Evolutionary conservation across 345 rosid genomes (phyloP).

Genomic region (Sapria himalayana): DNA sequence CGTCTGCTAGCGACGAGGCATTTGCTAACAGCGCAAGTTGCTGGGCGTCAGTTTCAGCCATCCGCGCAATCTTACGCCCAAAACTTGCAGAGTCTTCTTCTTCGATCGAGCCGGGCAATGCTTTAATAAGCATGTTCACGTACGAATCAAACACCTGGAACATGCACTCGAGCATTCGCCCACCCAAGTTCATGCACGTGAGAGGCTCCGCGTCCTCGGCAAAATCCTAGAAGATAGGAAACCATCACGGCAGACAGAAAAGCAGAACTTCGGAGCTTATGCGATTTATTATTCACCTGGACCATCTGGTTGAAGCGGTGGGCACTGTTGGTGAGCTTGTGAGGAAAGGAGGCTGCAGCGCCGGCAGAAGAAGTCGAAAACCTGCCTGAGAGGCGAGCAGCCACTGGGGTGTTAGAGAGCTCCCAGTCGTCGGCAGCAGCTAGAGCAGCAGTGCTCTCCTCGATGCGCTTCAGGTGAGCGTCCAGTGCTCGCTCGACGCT

Average conservation of each 20-base stretch:
- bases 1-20: conserved; percentile 91
- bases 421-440: conserved; percentile 99
- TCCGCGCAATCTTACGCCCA: conserved; percentile 60
- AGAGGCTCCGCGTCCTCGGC: conserved; percentile 98
- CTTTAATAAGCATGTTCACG: conserved; percentile 65
- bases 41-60: conserved; percentile 91
- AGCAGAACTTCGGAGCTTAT: neutral
- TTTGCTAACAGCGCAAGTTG: conserved; percentile 95
- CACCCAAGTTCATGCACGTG: conserved; percentile 93
- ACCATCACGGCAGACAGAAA: conserved; percentile 3
- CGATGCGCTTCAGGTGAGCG: conserved; percentile 89
- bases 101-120: conserved; percentile 89
- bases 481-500: conserved; percentile 93
- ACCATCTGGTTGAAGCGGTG: conserved; percentile 96
- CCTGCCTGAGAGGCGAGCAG: conserved; percentile 58
- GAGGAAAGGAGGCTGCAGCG: conserved; percentile 37
- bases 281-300: conserved; percentile 39
- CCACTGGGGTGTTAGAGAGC: conserved; percentile 40
- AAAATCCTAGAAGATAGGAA: conserved; percentile 45
- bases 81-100: conserved; percentile 76
- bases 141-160: conserved; percentile 88
- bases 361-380: conserved; percentile 23
- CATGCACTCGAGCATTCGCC: conserved; percentile 77
- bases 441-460: conserved; percentile 94
- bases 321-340: conserved; percentile 87